These are phyloP conservation scores for Blastobotrys attinorum DNA, from an alignment of 805 yeast species.

Conservation along the genomic window DNA sequence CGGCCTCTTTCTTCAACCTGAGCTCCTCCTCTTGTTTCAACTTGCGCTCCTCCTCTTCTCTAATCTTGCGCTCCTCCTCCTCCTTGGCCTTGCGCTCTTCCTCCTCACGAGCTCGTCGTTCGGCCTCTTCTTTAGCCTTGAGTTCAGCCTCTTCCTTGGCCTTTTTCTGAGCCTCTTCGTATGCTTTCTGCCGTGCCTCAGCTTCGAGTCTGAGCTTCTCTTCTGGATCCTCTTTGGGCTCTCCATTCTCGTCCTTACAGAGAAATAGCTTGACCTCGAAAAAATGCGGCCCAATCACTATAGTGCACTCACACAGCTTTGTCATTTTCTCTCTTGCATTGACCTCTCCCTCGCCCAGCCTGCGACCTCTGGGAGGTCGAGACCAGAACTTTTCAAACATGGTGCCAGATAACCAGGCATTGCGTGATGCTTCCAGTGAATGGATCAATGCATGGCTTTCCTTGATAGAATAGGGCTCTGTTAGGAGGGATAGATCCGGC, in stretches of 20 bases:
- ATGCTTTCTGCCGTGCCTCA: not conserved
- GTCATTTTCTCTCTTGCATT: constrained; percentile 82
- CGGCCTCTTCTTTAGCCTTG: not conserved
- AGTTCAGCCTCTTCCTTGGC: not conserved
- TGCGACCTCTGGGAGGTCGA: constrained; percentile 52
- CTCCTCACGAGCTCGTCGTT: not conserved
- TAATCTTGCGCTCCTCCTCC: not conserved
- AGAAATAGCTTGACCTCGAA: constrained; percentile 73
- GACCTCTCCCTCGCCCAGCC: constrained; percentile 36
- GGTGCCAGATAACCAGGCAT: constrained; percentile 53
- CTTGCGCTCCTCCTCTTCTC: not conserved
- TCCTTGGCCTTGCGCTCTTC: not conserved
- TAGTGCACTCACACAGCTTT: constrained; percentile 67
- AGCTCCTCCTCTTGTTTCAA: not conserved
- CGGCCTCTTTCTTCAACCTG: not conserved
- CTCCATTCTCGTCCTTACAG: constrained; percentile 49
- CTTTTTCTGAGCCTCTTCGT: not conserved
- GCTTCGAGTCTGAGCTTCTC: not conserved
- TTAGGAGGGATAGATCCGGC: constrained; percentile 59
- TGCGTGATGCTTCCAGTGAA: constrained; percentile 64
- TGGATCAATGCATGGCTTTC: constrained; percentile 47
- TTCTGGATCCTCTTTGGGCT: constrained; percentile 3
- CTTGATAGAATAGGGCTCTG: constrained; percentile 57
- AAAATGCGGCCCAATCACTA: constrained; percentile 75
- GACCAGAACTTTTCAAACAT: constrained; percentile 80